These are phyloP conservation scores for Penicillium palitans DNA, from an alignment of 2,329 filamentous ascomycete species.

Conservation along the genomic window DNA sequence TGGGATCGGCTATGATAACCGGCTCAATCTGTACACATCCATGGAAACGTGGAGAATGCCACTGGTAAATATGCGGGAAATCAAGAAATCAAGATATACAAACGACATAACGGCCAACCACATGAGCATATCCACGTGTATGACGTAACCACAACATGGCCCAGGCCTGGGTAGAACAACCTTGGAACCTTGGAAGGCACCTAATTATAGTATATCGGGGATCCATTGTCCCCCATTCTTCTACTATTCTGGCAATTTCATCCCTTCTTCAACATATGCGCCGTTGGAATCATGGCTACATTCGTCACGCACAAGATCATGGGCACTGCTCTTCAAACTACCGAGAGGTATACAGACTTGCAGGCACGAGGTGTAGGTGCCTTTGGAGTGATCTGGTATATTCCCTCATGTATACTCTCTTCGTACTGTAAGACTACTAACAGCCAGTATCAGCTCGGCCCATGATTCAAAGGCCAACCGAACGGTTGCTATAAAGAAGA, in stretches of 20 bases:
- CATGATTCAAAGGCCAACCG: conserved; percentile 1
- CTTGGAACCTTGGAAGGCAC: not conserved
- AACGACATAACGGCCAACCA: not conserved
- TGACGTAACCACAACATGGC: not conserved
- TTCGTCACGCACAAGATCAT: conserved; percentile 6
- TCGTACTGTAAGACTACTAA: not conserved
- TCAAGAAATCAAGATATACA: too few relatives aligned
- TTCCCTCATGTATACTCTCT: not conserved
- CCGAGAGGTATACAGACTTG: conserved; percentile 4
- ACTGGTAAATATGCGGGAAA: not conserved
- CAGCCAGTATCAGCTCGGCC: not conserved
- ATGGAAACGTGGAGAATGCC: not conserved
- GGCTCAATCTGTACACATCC: not conserved
- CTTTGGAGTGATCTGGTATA: conserved; percentile 8
- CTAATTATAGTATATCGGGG: not conserved
- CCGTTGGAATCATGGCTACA: not conserved
- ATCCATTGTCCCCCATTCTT: not conserved
- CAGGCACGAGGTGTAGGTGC: not conserved
- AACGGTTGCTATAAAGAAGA: conserved; percentile 9
- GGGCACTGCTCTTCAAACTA: conserved; percentile 3
- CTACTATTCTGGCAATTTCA: not conserved
- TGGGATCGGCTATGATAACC: not conserved
- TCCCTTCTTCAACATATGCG: not conserved
- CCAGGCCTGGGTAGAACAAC: not conserved
- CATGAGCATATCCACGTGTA: not conserved